Percentiles rank a stretch among this genome's conserved stretches.
phyloP scores from a whole-genome alignment of 768 basidiomycete species.

The Suillus lakei region DNA sequence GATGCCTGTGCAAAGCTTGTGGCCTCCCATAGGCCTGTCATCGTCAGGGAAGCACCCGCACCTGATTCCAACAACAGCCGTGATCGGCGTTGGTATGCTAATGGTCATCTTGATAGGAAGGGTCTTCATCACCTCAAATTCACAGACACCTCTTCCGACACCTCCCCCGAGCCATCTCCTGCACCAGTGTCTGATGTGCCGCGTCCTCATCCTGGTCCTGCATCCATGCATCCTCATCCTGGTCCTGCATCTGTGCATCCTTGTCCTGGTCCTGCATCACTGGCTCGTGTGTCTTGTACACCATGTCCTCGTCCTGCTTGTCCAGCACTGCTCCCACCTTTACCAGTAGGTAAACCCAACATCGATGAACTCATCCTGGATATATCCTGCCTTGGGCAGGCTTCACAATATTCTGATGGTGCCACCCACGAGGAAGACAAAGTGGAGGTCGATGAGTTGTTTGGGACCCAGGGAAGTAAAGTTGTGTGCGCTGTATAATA shows the following conservation, averaged over 20 bases:
- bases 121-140: too few relatives aligned
- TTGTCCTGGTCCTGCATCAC: too few relatives aligned
- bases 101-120: too few relatives aligned
- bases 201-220: not conserved
- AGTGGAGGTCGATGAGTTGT: not conserved
- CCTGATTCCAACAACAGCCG: too few relatives aligned
- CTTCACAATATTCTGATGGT: slow-evolving; percentile 1
- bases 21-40: too few relatives aligned
- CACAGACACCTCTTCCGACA: too few relatives aligned
- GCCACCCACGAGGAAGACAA: not conserved
- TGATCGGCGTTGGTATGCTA: too few relatives aligned
- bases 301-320: not conserved
- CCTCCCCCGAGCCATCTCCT: not conserved
- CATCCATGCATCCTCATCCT: too few relatives aligned
- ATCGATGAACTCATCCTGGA: not conserved
- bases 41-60: too few relatives aligned
- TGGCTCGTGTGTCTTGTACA: not conserved
- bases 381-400: not conserved
- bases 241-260: too few relatives aligned
- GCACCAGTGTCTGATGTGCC: not conserved
- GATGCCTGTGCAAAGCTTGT: too few relatives aligned
- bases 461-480: slow-evolving; percentile 3
- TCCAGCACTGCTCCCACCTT: not conserved
- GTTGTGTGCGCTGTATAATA: not conserved
- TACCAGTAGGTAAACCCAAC: not conserved